Base-by-base conservation (phyloP, 306 rosid genomes). In the Calophaca sinica region DNA sequence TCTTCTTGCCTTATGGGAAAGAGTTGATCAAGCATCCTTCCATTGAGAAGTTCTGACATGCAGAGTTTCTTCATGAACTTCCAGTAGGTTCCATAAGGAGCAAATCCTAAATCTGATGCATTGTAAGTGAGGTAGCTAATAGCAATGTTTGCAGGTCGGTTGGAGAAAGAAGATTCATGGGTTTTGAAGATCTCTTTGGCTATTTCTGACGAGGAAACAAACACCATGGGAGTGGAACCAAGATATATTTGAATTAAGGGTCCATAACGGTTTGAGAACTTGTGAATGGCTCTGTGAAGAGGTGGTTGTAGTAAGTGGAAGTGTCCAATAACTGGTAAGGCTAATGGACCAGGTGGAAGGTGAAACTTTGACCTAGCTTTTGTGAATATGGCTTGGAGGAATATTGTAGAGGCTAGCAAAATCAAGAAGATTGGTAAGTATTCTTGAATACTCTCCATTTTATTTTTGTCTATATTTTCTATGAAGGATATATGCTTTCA, bases 61-160 rank as follows among this genome's bases (percentile, higher is more conserved):
- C 87, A 83, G 4, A 90, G 80, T 60, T 87, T 86, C 81, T 85
- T 91, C 89, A 84, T 77, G 87, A 87, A 89, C 75, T 84, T 83
- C 96, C 93, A 90, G 38, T 61, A 85, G 12, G 85, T 79, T 62
- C 87, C 92, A 36, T 88, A 88, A 6, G 93, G 90, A 5, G 93
- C 73, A 41, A 84, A 64, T 4, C 49, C 62, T 3, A 87, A 71
- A 51, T 89, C 93, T 4, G 91, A 35, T 0, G 78, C 48, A 7
- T 87, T 80, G 58, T 88, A 90, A 10, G 87, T 75, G 10, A 90
- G 85, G 41, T 85, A 82, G 58, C 78, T 82, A 0, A 83, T 36
- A 31, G 84, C 86, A 15, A 75, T 41, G 15, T 72, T 83, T 2
- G 57, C 46, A 0, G 91, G 91, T 0, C 87, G 73, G 67, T 85